A percentile compares a stretch with the other conserved stretches of the same genome.
Conservation (phyloP, 345 rosid species). For the Aquilaria sinensis region DNA sequence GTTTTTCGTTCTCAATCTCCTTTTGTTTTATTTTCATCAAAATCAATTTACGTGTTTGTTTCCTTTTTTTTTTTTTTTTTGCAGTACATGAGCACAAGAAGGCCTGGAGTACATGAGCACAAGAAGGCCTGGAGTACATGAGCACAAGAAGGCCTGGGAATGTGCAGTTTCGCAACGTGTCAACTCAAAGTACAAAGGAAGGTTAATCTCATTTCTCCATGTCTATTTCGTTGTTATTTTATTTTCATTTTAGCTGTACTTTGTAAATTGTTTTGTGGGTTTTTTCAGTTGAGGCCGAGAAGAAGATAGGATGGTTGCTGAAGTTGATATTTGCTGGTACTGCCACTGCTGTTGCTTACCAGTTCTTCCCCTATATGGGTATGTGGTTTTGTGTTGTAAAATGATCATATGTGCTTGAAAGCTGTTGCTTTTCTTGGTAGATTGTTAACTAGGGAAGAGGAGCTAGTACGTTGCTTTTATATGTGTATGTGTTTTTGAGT, state of each 20-base stretch:
- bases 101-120: conserved; percentile 1
- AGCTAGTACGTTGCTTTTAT: too few relatives aligned
- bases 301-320: too few relatives aligned
- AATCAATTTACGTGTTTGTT: background rate
- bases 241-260: conserved; percentile 4
- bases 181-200: conserved; percentile 23
- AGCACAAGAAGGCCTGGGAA: background rate
- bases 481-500: too few relatives aligned
- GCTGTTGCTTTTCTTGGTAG: too few relatives aligned
- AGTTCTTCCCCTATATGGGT: conserved; percentile 89
- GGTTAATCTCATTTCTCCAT: conserved; percentile 21
- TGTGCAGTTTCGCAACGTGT: conserved; percentile 28
- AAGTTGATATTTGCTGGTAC: conserved; percentile 58
- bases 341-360: conserved; percentile 60
- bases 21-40: too few relatives aligned
- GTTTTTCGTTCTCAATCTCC: background rate
- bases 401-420: too few relatives aligned
- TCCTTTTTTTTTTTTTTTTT: background rate
- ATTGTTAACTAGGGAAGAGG: too few relatives aligned
- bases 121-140: too few relatives aligned
- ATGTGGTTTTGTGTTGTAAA: conserved; percentile 8
- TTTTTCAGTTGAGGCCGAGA: conserved; percentile 43
- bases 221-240: conserved; percentile 4
- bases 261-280: background rate
- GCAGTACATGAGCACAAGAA: conserved; percentile 33